Evolutionary conservation across 331 rosid genomes (phyloP).

Genomic region (Arachis monticola): DNA sequence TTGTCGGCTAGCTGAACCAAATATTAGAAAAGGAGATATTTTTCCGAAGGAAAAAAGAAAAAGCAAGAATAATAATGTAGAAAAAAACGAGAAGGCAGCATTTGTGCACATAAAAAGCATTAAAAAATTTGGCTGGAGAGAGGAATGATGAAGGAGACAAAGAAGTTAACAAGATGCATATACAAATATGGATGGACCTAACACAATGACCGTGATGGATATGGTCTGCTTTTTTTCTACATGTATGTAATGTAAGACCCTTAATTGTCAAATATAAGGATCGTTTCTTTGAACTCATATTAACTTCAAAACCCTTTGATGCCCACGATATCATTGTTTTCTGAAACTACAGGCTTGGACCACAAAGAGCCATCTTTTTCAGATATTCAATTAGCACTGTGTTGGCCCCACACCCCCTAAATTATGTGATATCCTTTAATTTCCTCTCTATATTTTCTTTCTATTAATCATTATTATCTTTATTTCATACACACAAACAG

Average conservation of each 20-base stretch:
- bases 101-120: neutral
- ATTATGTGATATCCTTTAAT: slow-evolving; percentile 25
- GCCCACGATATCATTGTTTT: slow-evolving; percentile 62
- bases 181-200: neutral
- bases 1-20: neutral
- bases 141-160: neutral
- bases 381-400: slow-evolving; percentile 50
- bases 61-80: neutral
- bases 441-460: neutral
- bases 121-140: neutral
- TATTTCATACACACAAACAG: too few relatives aligned
- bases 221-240: neutral
- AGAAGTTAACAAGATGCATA: neutral
- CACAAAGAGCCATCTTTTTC: slow-evolving; percentile 63
- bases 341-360: slow-evolving; percentile 61
- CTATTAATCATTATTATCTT: neutral
- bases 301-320: slow-evolving; percentile 49
- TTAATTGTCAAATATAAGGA: neutral
- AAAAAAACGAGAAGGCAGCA: neutral
- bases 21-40: neutral
- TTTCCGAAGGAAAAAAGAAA: neutral
- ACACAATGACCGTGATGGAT: neutral
- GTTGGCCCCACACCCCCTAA: neutral
- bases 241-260: neutral
- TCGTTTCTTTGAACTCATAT: neutral